Evolutionary conservation across 345 rosid species (phyloP).

Genomic region (Melaleuca alternifolia): DNA sequence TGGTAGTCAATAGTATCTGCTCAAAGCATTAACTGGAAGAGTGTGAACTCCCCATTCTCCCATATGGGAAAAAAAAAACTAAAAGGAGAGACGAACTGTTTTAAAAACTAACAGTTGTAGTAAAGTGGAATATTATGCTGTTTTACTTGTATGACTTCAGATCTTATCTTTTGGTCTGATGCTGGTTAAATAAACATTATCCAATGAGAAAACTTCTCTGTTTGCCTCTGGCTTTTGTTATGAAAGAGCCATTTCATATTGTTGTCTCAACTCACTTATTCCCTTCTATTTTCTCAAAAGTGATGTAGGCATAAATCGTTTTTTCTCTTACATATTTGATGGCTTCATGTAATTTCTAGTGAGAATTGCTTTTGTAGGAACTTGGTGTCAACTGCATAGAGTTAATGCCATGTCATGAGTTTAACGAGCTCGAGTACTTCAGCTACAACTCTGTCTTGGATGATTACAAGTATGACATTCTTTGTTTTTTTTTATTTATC

Average conservation of each 20-base stretch:
- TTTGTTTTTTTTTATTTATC: background rate
- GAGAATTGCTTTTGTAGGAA: slow-evolving; percentile 43
- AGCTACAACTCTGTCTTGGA: slow-evolving; percentile 75
- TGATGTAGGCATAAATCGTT: background rate
- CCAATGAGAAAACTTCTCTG: background rate
- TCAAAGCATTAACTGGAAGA: background rate
- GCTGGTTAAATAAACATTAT: background rate
- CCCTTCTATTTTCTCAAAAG: background rate
- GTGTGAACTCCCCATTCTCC: background rate
- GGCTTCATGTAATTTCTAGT: background rate
- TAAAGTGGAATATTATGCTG: background rate
- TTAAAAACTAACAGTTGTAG: background rate
- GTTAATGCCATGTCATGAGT: slow-evolving; percentile 96
- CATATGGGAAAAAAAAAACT: background rate
- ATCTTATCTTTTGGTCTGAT: background rate
- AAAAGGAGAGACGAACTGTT: background rate
- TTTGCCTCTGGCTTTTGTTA: background rate
- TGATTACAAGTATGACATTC: slow-evolving; percentile 54
- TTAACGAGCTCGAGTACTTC: slow-evolving; percentile 90
- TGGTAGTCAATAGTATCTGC: background rate
- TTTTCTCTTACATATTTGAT: background rate
- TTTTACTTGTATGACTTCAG: background rate
- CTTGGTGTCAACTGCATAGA: slow-evolving; percentile 96
- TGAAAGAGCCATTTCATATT: background rate
- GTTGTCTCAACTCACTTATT: background rate